A percentile compares a stretch with the other conserved stretches of the same genome.
These are phyloP conservation scores for Barnettozyma sp. DNA, from an alignment of 805 yeast genomes.

Conservation along the genomic window DNA sequence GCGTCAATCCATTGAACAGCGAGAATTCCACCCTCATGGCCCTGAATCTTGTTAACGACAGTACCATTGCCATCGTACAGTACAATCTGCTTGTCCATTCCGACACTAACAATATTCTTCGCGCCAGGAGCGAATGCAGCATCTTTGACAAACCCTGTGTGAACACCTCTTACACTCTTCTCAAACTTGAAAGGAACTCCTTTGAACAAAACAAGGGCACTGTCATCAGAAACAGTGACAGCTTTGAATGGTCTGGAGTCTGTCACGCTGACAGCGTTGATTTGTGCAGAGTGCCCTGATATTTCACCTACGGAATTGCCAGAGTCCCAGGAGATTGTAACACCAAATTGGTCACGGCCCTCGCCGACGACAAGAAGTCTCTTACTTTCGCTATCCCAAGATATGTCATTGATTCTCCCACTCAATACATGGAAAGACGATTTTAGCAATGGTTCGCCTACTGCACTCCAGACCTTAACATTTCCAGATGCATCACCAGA, in stretches of 20 bases:
- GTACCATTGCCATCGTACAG: slow-evolving; percentile 88
- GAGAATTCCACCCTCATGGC: slow-evolving; percentile 77
- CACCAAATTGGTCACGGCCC: slow-evolving; percentile 89
- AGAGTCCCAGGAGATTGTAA: slow-evolving; percentile 86
- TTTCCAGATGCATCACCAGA: slow-evolving; percentile 90
- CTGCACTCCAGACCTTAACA: slow-evolving; percentile 81
- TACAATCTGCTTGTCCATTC: slow-evolving; percentile 72
- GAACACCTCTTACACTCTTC: slow-evolving; percentile 64
- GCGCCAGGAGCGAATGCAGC: slow-evolving; percentile 83
- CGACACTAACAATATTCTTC: slow-evolving; percentile 64
- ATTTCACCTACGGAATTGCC: slow-evolving; percentile 98
- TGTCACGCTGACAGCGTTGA: slow-evolving; percentile 79
- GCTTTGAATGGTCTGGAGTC: slow-evolving; percentile 86
- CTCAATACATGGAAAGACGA: slow-evolving; percentile 74
- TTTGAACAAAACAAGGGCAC: slow-evolving; percentile 70
- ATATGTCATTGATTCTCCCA: slow-evolving; percentile 74
- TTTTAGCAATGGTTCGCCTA: slow-evolving; percentile 49
- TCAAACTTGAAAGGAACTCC: slow-evolving; percentile 95
- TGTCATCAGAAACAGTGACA: slow-evolving; percentile 88
- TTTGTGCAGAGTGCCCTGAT: slow-evolving; percentile 80
- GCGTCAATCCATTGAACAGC: slow-evolving; percentile 64
- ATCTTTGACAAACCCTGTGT: slow-evolving; percentile 72
- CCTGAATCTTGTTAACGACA: slow-evolving; percentile 39
- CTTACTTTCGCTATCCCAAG: slow-evolving; percentile 87
- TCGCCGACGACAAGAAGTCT: slow-evolving; percentile 92